phyloP scores from a whole-genome alignment of 2,329 filamentous ascomycete species.

The Verticillium zaregamsianum region DNA sequence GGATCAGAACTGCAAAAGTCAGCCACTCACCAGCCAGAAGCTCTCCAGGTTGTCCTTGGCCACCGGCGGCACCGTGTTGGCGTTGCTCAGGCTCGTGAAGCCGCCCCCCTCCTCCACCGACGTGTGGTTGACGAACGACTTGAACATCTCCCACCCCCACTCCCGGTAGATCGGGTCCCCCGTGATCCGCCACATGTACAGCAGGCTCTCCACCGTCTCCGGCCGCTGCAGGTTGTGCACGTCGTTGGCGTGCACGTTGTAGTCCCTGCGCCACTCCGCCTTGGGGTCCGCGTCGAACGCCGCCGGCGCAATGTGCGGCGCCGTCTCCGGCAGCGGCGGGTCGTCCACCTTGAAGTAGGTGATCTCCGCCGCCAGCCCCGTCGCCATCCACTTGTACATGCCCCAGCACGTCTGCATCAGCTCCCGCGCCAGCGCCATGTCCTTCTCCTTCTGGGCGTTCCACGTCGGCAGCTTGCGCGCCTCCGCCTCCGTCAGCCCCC shows the following conservation, averaged over 20 bases:
- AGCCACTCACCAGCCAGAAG: constrained; percentile 80
- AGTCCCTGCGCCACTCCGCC: constrained; percentile 72
- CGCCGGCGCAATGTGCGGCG: constrained; percentile 42
- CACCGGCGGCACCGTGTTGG: constrained; percentile 64
- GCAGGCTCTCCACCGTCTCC: constrained; percentile 92
- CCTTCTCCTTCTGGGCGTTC: constrained; percentile 75
- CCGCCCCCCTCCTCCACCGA: constrained; percentile 72
- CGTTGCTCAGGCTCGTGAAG: constrained; percentile 77
- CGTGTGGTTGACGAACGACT: constrained; percentile 82
- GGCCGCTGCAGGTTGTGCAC: constrained; percentile 90
- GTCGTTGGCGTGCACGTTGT: constrained; percentile 75
- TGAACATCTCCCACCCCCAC: constrained; percentile 99
- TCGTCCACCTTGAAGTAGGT: constrained; percentile 78
- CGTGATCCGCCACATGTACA: constrained; percentile 99
- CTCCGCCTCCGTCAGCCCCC: constrained; percentile 68
- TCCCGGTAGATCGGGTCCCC: constrained; percentile 83
- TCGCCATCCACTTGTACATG: constrained; percentile 88
- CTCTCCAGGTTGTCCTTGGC: constrained; percentile 94
- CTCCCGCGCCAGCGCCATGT: constrained; percentile 83
- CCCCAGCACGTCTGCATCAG: constrained; percentile 97
- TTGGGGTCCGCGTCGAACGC: constrained; percentile 47
- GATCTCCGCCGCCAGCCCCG: constrained; percentile 92
- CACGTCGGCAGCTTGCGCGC: constrained; percentile 70
- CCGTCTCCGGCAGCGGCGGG: constrained; percentile 60
- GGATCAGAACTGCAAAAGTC: neutral